Conservation (phyloP, 1,139 yeast genomes). For the Casaregolazyma suthepensis region DNA sequence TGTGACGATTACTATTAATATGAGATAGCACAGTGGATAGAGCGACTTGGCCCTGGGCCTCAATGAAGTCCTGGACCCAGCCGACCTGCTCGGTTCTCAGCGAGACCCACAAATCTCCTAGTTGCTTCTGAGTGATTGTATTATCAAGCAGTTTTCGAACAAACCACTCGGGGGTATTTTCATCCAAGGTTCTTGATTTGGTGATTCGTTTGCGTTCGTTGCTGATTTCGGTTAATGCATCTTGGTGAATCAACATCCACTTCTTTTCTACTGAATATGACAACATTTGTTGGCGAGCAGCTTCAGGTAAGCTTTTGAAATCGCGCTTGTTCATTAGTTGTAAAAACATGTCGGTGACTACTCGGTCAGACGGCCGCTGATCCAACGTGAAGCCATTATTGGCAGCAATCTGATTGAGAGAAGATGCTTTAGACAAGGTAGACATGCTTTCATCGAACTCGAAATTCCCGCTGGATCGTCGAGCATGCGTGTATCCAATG, state of each 20-base stretch:
- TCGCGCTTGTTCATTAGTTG: conserved; percentile 60
- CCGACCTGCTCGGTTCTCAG: conserved; percentile 84
- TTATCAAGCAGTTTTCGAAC: conserved; percentile 70
- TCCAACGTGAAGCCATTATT: conserved; percentile 25
- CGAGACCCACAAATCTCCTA: conserved; percentile 85
- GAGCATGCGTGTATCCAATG: neutral
- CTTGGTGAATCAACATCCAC: conserved; percentile 90
- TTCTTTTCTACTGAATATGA: conserved; percentile 72
- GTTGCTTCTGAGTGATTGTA: conserved; percentile 59
- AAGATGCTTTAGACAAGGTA: conserved; percentile 17
- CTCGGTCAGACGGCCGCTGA: conserved; percentile 29
- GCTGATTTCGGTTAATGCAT: conserved; percentile 70
- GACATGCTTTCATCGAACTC: conserved; percentile 18
- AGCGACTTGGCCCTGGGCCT: conserved; percentile 85
- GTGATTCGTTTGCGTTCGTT: conserved; percentile 27
- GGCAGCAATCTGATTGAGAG: conserved; percentile 14
- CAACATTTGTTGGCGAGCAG: conserved; percentile 73
- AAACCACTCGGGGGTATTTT: conserved; percentile 66
- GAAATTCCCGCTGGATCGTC: neutral
- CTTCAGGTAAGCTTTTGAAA: conserved; percentile 69
- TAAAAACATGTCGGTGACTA: conserved; percentile 33
- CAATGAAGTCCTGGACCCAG: conserved; percentile 82
- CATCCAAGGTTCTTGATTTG: conserved; percentile 32
- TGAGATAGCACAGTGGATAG: conserved; percentile 55
- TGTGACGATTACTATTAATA: conserved; percentile 32